These are phyloP conservation scores for Lipomyces mesembrius DNA, from an alignment of 805 yeast species.

Conservation along the genomic window DNA sequence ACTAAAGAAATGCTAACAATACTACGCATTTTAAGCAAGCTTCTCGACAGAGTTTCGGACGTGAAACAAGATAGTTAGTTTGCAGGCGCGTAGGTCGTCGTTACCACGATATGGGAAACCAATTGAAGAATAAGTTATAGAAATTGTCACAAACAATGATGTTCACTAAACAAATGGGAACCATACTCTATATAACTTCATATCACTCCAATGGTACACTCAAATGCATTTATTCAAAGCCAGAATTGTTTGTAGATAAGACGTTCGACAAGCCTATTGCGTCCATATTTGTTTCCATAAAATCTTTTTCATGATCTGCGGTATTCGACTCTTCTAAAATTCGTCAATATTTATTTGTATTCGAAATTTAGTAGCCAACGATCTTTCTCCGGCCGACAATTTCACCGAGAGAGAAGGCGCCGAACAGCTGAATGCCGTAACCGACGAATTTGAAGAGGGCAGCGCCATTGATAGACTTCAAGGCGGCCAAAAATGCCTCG, in stretches of 20 bases:
- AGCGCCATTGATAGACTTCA: constrained; percentile 57
- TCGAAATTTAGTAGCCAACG: constrained; percentile 66
- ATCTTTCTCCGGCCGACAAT: constrained; percentile 92
- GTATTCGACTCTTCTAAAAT: not conserved
- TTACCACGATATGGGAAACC: not conserved
- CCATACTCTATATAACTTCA: not conserved
- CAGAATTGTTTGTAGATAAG: not conserved
- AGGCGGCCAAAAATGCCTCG: constrained; percentile 55
- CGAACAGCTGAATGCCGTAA: constrained; percentile 80
- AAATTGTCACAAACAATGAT: not conserved
- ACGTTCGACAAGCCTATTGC: not conserved
- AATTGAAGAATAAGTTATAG: not conserved
- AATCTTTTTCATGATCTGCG: not conserved
- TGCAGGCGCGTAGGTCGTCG: not conserved
- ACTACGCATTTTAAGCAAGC: not conserved
- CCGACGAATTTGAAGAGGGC: constrained; percentile 66
- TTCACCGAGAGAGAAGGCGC: constrained; percentile 94
- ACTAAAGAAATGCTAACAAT: not conserved
- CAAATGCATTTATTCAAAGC: not conserved
- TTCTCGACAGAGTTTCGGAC: not conserved
- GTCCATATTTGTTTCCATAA: not conserved
- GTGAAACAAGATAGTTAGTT: not conserved
- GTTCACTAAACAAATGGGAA: not conserved
- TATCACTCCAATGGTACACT: not conserved
- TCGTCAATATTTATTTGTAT: not conserved